Evolutionary conservation across 2,329 filamentous ascomycete species (phyloP), one percentile per base, ranked within the genome.

Genomic region (Zasmidium angulare): DNA sequence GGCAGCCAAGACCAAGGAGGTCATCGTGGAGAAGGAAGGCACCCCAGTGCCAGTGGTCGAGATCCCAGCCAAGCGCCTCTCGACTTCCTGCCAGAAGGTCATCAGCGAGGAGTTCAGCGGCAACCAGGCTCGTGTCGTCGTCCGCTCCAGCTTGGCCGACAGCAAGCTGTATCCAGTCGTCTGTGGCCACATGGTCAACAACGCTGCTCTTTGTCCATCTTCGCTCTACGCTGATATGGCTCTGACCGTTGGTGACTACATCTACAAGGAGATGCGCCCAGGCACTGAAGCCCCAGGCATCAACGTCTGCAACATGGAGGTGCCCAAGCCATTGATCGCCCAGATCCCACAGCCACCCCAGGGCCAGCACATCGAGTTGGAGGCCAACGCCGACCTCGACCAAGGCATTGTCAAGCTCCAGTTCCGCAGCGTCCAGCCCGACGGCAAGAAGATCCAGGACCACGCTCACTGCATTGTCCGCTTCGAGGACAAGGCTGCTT

Each of bases 321-420:
- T 89, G 1, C 81, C 81, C 53, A 89, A 90, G 79, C 85, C 88
- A 31, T 78, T 93, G 60, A 88, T 92, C 61, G 81, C 80, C 1
- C 78, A 81, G 63, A 75, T 79, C 56, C 78, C 78, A 23, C 71
- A 78, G 61, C 78, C 80, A 23, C 68, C 76, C 40, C 75, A 76
- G 52, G 80, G 79, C 36, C 87, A 89, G 70, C 81, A 88, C 54
- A 75, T 90, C 26, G 82, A 84, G 66, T 78, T 88, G 64, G 81
- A 83, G 52, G 84, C 82, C 56, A 84, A 79, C n/a, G 83, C 83
- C 47, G 81, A 89, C 65, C 78, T 84, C 20, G 79, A 82, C 56
- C 74, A 78, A 46, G 82, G 82, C 54, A 74, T 78, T 43, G 83
- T 86, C 20, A 78, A 83, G 48, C 73, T 89, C 26, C 77, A 76